These are phyloP conservation scores for Entrophospora sp. DNA, from an alignment of 192 early-diverging fungal genomes.

Conservation along the genomic window DNA sequence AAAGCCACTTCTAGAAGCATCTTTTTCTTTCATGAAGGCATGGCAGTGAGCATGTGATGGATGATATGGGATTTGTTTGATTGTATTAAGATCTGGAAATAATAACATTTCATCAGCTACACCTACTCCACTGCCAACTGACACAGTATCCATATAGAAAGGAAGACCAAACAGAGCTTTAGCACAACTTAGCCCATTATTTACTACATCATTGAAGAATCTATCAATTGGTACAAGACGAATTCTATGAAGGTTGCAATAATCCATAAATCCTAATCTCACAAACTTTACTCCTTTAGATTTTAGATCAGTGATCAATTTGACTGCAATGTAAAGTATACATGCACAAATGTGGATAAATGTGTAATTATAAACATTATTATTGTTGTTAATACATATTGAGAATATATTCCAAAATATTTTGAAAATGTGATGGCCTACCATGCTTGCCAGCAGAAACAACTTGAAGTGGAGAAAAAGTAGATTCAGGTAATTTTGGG, in stretches of 20 bases:
- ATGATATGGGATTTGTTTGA: not conserved
- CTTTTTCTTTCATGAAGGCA: slow-evolving; percentile 5
- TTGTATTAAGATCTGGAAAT: slow-evolving; percentile 14
- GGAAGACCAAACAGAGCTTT: not conserved
- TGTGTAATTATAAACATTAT: no score
- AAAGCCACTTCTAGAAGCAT: not conserved
- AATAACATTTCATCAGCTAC: not conserved
- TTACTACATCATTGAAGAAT: not conserved
- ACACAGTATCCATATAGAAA: not conserved
- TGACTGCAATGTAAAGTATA: no score
- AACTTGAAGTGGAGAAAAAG: no score
- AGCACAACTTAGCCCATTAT: not conserved
- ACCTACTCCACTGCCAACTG: not conserved
- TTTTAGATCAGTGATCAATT: not conserved
- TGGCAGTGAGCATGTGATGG: slow-evolving; percentile 1
- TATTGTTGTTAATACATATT: no score
- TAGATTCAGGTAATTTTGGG: no score
- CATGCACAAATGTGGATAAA: no score
- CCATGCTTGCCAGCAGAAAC: no score
- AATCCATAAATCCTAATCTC: not conserved
- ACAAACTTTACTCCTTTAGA: slow-evolving; percentile 4
- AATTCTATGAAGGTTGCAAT: not conserved
- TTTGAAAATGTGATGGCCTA: no score
- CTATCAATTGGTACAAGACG: slow-evolving; percentile 11
- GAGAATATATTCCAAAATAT: no score